phyloP scores from a whole-genome alignment of 169 alveolate genomes.

The Plasmodium cynomolgi region DNA sequence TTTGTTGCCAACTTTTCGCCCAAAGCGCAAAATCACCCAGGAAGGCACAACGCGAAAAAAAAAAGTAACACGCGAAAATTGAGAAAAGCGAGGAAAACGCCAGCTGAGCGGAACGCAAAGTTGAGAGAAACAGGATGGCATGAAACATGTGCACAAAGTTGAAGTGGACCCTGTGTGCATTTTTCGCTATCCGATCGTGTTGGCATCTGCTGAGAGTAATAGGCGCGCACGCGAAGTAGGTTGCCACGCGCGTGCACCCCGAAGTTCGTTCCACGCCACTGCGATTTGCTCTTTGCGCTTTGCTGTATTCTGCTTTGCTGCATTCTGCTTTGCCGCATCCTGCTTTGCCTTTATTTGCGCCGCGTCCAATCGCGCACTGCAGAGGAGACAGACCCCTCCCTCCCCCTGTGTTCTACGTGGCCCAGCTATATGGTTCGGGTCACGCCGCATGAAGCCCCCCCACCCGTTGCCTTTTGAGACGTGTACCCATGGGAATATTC shows the following conservation, averaged over 20 bases:
- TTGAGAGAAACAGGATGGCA: neutral
- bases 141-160: neutral
- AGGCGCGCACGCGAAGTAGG: neutral
- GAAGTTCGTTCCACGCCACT: too few relatives aligned
- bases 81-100: neutral
- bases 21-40: neutral
- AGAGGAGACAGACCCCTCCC: neutral
- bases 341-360: neutral
- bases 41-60: neutral
- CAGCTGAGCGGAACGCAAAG: neutral
- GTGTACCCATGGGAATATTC: slow-evolving; percentile 44
- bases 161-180: neutral
- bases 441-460: neutral
- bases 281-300: too few relatives aligned
- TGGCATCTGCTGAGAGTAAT: neutral
- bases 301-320: too few relatives aligned
- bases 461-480: neutral
- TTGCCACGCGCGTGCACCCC: neutral
- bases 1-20: too few relatives aligned
- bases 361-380: neutral
- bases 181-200: neutral
- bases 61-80: neutral
- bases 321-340: too few relatives aligned
- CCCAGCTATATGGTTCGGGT: neutral
- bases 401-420: neutral